phyloP scores from a whole-genome alignment of 2,329 filamentous ascomycete species.

The Pseudocercospora fijiensis region DNA sequence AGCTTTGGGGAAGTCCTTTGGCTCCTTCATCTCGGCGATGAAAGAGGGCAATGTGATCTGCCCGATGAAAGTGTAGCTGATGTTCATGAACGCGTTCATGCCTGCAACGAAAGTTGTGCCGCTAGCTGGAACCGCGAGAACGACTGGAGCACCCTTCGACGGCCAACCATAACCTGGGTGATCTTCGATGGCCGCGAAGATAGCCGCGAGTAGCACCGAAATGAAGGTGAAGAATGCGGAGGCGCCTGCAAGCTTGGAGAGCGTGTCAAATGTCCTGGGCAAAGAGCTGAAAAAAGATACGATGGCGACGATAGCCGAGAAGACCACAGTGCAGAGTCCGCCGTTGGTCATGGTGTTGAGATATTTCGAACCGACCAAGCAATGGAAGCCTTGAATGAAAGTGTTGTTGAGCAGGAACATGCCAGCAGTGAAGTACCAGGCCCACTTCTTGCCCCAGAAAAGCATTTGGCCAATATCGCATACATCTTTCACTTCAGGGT shows the following conservation, averaged over 20 bases:
- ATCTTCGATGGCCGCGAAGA: slow-evolving; percentile 74
- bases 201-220: slow-evolving; percentile 77
- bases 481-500: slow-evolving; percentile 87
- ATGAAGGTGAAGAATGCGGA: slow-evolving; percentile 88
- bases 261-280: slow-evolving; percentile 77
- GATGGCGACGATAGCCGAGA: slow-evolving; percentile 70
- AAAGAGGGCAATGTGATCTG: slow-evolving; percentile 93
- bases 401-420: slow-evolving; percentile 96
- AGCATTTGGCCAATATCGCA: slow-evolving; percentile 95
- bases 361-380: slow-evolving; percentile 80
- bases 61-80: slow-evolving; percentile 93
- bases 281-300: slow-evolving; percentile 78
- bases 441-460: slow-evolving; percentile 79
- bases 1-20: slow-evolving; percentile 85
- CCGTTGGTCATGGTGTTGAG: slow-evolving; percentile 81
- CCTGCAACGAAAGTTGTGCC: slow-evolving; percentile 78
- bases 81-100: slow-evolving; percentile 89
- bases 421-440: slow-evolving; percentile 64
- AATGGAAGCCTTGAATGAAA: slow-evolving; percentile 79
- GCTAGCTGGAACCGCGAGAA: slow-evolving; percentile 65
- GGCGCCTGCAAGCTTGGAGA: slow-evolving; percentile 74
- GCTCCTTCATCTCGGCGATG: slow-evolving; percentile 87
- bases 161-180: slow-evolving; percentile 61
- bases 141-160: slow-evolving; percentile 59
- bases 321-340: slow-evolving; percentile 74